Evolutionary conservation across 2,329 filamentous ascomycete species (phyloP).

Genomic region (Colletotrichum australisinense): DNA sequence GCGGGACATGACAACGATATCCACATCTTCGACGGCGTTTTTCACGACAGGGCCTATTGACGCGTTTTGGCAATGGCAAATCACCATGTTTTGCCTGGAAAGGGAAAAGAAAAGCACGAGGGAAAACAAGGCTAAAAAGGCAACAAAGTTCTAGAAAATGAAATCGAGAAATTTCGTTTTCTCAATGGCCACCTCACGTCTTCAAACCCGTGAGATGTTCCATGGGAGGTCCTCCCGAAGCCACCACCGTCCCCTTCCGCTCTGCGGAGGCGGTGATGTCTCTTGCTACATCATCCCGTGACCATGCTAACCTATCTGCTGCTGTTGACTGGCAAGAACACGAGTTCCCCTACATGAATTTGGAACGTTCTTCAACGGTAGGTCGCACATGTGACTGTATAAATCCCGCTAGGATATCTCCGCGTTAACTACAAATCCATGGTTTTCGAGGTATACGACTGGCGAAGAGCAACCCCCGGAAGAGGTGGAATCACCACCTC

Average conservation of each 20-base stretch:
- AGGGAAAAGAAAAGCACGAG: constrained; percentile 37
- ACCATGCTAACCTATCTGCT: constrained; percentile 14
- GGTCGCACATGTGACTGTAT: neutral
- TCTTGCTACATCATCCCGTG: constrained; percentile 21
- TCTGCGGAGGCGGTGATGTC: constrained; percentile 7
- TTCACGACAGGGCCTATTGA: constrained; percentile 19
- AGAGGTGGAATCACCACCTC: constrained; percentile 60
- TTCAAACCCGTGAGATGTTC: constrained; percentile 73
- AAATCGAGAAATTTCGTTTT: constrained; percentile 59
- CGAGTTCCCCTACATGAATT: neutral
- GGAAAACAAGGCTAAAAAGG: constrained; percentile 43
- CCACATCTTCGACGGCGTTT: constrained; percentile 20
- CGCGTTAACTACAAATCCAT: constrained; percentile 79
- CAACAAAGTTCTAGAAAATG: constrained; percentile 28
- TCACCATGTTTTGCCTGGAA: neutral
- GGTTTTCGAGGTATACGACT: constrained; percentile 94
- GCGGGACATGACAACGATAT: constrained; percentile 12
- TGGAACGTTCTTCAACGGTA: constrained; percentile 38
- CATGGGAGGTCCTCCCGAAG: constrained; percentile 83
- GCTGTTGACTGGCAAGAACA: neutral
- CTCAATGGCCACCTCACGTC: constrained; percentile 80
- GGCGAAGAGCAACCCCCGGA: constrained; percentile 79
- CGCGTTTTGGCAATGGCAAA: constrained; percentile 25
- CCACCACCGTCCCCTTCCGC: constrained; percentile 30
- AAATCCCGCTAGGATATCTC: constrained; percentile 86